Evolutionary conservation across 2,329 filamentous ascomycete genomes (phyloP).

Genomic region (Neofusicoccum kwambonambiense): DNA sequence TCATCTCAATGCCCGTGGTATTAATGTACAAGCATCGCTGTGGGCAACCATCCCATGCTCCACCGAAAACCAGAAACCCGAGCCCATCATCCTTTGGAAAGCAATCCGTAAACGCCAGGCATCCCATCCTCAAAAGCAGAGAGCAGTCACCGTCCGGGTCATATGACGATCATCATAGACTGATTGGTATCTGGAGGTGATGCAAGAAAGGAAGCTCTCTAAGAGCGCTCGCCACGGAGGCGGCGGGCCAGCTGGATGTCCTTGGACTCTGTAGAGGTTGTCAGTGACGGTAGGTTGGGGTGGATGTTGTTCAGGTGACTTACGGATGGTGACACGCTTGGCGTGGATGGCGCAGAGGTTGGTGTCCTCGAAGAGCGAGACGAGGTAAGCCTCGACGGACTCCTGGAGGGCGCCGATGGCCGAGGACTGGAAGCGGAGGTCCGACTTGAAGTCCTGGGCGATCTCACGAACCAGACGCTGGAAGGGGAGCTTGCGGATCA

Average conservation of each 20-base stretch:
- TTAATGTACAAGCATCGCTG: constrained; percentile 20
- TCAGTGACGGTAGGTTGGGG: constrained; percentile 23
- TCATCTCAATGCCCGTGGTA: constrained; percentile 20
- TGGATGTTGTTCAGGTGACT: constrained; percentile 22
- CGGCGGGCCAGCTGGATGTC: constrained; percentile 85
- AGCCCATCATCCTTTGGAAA: constrained; percentile 14
- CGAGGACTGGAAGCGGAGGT: constrained; percentile 93
- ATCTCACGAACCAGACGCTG: constrained; percentile 77
- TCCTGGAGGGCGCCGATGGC: constrained; percentile 92
- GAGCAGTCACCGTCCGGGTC: constrained; percentile 12
- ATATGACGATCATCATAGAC: background rate
- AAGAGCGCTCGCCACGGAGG: constrained; percentile 56
- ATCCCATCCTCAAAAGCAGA: constrained; percentile 17
- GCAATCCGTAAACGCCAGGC: constrained; percentile 16
- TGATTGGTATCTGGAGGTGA: constrained; percentile 13
- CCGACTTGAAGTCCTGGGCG: constrained; percentile 61
- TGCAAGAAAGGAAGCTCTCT: constrained; percentile 25
- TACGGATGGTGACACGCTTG: constrained; percentile 83
- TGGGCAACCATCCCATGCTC: constrained; percentile 18
- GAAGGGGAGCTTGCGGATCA: constrained; percentile 79
- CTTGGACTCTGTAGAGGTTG: constrained; percentile 69
- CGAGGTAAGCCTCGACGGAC: constrained; percentile 91
- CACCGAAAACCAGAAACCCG: constrained; percentile 17
- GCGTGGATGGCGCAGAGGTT: constrained; percentile 97
- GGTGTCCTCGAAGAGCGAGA: constrained; percentile 94